A percentile compares a stretch with the other conserved stretches of the same genome.
Evolutionary conservation across 306 rosid species (phyloP).

Genomic region (Delonix regia): DNA sequence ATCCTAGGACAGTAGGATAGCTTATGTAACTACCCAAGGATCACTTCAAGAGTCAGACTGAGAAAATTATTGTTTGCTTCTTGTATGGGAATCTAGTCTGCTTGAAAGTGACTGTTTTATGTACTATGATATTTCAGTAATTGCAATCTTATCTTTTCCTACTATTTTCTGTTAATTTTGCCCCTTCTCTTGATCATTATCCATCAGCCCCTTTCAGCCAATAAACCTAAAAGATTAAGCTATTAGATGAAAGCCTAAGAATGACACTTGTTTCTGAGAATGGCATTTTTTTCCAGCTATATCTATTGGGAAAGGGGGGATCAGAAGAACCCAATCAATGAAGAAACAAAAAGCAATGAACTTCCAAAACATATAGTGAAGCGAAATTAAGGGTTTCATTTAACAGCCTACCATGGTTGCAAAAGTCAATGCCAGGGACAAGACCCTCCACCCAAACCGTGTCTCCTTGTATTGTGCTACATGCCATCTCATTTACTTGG

Average conservation of each 20-base stretch:
- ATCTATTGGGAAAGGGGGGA: not conserved
- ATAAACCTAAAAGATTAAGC: not conserved
- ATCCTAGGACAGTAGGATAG: too few species aligned
- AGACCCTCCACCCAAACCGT: constrained; percentile 97
- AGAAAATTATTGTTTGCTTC: too few species aligned
- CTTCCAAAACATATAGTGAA: constrained; percentile 7
- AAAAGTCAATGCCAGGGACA: constrained; percentile 96
- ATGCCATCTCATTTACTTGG: constrained; percentile 48
- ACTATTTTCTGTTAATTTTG: too few species aligned
- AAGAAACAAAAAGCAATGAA: constrained; percentile 30
- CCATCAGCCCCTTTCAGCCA: too few species aligned
- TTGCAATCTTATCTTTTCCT: too few species aligned
- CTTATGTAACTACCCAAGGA: too few species aligned
- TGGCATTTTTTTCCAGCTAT: not conserved
- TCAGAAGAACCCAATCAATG: constrained; percentile 23
- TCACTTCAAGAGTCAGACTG: too few species aligned
- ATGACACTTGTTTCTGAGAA: not conserved
- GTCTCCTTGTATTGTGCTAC: constrained; percentile 48
- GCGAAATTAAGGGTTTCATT: constrained; percentile 31
- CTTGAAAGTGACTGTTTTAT: too few species aligned
- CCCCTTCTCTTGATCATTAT: too few species aligned
- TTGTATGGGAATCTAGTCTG: too few species aligned
- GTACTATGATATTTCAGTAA: too few species aligned
- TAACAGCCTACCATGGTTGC: constrained; percentile 82
- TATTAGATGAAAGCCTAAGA: not conserved